These are phyloP conservation scores for Malassezia sp. DNA, from an alignment of 1,284 basidiomycete species.

Conservation along the genomic window DNA sequence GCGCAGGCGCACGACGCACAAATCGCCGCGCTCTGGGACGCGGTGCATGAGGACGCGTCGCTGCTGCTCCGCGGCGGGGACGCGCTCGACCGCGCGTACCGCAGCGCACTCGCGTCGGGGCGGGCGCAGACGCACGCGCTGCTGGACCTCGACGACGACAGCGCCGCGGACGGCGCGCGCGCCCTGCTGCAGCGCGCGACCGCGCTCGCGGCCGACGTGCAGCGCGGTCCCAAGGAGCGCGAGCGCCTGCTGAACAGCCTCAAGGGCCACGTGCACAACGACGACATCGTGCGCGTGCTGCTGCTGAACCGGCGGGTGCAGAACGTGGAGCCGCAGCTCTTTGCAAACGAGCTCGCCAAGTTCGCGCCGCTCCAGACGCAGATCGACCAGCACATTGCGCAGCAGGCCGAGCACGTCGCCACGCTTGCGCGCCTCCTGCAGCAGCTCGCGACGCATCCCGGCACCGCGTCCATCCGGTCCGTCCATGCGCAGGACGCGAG, in stretches of 20 bases:
- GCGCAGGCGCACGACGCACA: conserved; percentile 70
- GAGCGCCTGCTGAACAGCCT: conserved; percentile 78
- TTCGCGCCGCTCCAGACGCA: conserved; percentile 71
- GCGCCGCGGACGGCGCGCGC: neutral
- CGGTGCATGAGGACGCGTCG: conserved; percentile 59
- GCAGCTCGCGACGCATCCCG: conserved; percentile 3
- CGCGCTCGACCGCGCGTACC: conserved; percentile 61
- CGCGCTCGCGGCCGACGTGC: conserved; percentile 10
- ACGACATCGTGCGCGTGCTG: conserved; percentile 89
- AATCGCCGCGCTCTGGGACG: conserved; percentile 63
- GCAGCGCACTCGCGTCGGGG: conserved; percentile 49
- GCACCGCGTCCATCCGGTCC: conserved; percentile 22
- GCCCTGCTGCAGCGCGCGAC: neutral
- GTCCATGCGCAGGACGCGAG: conserved; percentile 65
- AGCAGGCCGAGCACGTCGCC: conserved; percentile 20
- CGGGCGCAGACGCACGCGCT: conserved; percentile 1
- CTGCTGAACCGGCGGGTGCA: conserved; percentile 78
- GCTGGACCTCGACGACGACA: conserved; percentile 13
- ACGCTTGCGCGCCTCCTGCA: conserved; percentile 15
- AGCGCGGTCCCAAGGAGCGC: conserved; percentile 54
- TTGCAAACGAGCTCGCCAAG: conserved; percentile 86
- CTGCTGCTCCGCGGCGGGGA: conserved; percentile 54
- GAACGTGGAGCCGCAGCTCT: conserved; percentile 72
- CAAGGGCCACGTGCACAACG: conserved; percentile 89
- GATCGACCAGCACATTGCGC: conserved; percentile 48